Conservation (phyloP, 2,329 filamentous ascomycete species). For the Talaromyces sp. region DNA sequence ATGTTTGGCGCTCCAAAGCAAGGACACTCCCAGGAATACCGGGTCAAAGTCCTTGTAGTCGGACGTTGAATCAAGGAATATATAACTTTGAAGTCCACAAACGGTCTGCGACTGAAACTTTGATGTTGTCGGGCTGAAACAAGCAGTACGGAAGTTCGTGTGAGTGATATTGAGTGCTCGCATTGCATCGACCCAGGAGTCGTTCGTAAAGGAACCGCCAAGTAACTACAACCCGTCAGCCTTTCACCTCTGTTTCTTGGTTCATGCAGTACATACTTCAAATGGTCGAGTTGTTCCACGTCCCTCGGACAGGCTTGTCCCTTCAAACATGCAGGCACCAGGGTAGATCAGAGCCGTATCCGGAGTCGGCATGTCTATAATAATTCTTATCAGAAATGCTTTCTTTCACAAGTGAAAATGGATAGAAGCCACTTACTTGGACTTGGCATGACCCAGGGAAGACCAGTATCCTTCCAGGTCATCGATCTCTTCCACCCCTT, state of each 20-base stretch:
- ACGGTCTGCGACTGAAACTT: constrained; percentile 13
- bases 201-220: constrained; percentile 4
- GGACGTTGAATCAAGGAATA: not conserved
- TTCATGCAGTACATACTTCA: not conserved
- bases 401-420: too few species aligned
- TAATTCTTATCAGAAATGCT: not conserved
- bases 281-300: constrained; percentile 15
- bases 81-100: constrained; percentile 11
- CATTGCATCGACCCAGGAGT: constrained; percentile 10
- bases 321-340: constrained; percentile 15
- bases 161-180: constrained; percentile 5
- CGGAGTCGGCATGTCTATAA: constrained; percentile 12
- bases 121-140: constrained; percentile 15
- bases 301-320: constrained; percentile 14
- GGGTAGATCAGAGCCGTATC: constrained; percentile 15
- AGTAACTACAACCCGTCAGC: constrained; percentile 10
- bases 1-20: constrained; percentile 15
- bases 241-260: not conserved
- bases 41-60: constrained; percentile 11
- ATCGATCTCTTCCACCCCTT: constrained; percentile 15
- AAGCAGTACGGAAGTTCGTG: constrained; percentile 11
- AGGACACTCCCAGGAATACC: constrained; percentile 9
- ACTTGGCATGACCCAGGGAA: constrained; percentile 16
- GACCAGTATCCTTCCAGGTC: constrained; percentile 13
- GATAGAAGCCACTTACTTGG: constrained; percentile 4